Evolutionary conservation across 208 protist species (phyloP), one percentile per base, ranked within the genome.

Genomic region (Leishmania guyanensis): DNA sequence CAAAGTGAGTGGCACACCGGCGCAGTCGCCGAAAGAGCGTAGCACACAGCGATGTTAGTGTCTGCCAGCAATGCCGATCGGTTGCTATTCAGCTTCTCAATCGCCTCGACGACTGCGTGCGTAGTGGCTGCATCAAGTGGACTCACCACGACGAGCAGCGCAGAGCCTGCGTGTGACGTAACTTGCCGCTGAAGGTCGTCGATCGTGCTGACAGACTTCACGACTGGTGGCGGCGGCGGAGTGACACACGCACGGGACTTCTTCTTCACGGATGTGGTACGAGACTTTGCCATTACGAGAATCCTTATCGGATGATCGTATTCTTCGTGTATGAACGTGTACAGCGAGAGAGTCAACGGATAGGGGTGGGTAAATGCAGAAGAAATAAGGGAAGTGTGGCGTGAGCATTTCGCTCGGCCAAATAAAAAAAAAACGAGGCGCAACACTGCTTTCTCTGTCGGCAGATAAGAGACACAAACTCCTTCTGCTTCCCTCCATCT

Each of bases 81-180:
- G 50, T 89, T 89, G 56, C 71, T 83, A 77, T 97, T 97, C 50
- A 97, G 84, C 22, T 92, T 90, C 81, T 95, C 92, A 51, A 95
- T 74, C 14, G 78, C 89, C 0, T 89, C 80, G 29, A 95, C 79
- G 2, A 94, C 86, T 36, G 76, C 85, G 70, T 89, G 79, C 12
- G 84, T 84, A 72, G 89, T 86, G n/a, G 80, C 74, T 17, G 86
- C 77, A 75, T 90, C 93, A 14, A 93, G 78, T 2, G 91, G 76
- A 2, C 89, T 90, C 14, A 97, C 84, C 8, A 95, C 86, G 1
- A 91, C 84, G 10, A 97, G 85, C 8, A 97, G 75, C 22, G 86
- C 87, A 36, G 80, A 78, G 43, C 91, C 93, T 0, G 85, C 66
- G 54, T 89, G 73, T 14, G 82, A 60, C 16, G 81, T 46, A 12